A percentile compares a stretch with the other conserved stretches of the same genome.
phyloP scores from a whole-genome alignment of 805 yeast species.

The Candida germanica region DNA sequence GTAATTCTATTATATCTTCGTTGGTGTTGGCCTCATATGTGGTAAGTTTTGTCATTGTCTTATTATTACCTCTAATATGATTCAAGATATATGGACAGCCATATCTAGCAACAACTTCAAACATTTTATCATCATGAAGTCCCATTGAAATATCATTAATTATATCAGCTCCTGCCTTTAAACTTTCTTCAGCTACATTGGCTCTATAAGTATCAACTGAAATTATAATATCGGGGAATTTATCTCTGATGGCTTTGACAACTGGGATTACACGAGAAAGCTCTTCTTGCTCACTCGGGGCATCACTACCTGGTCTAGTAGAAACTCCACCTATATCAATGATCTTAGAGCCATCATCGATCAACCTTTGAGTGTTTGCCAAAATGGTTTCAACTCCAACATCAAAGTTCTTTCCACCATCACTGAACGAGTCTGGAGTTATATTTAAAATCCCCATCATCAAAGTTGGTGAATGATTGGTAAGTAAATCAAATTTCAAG shows the following conservation, averaged over 20 bases:
- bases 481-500: slow-evolving; percentile 43
- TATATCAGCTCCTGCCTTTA: slow-evolving; percentile 81
- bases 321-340: slow-evolving; percentile 94
- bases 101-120: slow-evolving; percentile 61
- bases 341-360: slow-evolving; percentile 62
- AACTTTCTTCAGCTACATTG: slow-evolving; percentile 64
- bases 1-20: slow-evolving; percentile 35
- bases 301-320: slow-evolving; percentile 79
- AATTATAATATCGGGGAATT: slow-evolving; percentile 46
- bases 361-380: slow-evolving; percentile 46
- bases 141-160: slow-evolving; percentile 92
- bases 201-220: slow-evolving; percentile 90
- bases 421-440: slow-evolving; percentile 95
- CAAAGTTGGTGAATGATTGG: slow-evolving; percentile 49
- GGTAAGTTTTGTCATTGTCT: slow-evolving; percentile 63
- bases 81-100: slow-evolving; percentile 78
- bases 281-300: slow-evolving; percentile 65
- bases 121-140: slow-evolving; percentile 60
- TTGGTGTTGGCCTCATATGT: slow-evolving; percentile 45
- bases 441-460: slow-evolving; percentile 87
- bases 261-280: slow-evolving; percentile 67
- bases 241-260: slow-evolving; percentile 54
- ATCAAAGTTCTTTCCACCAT: slow-evolving; percentile 58
- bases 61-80: slow-evolving; percentile 82
- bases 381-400: slow-evolving; percentile 36